Conservation (phyloP, 169 alveolate species). For the Amoebophrya sp. region DNA sequence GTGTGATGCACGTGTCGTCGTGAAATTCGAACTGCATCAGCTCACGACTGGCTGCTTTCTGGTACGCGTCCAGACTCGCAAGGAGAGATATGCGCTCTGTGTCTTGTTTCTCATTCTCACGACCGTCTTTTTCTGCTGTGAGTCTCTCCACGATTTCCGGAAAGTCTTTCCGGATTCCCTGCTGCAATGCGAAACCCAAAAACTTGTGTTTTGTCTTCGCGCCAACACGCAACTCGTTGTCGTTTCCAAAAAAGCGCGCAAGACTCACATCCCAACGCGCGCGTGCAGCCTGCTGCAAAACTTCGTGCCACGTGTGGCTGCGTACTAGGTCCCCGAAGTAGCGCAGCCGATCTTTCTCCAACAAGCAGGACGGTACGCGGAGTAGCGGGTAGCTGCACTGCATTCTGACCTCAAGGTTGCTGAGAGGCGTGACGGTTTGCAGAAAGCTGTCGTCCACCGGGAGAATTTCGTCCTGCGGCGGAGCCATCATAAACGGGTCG, state of each 20-base stretch:
- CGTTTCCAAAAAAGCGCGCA: no score
- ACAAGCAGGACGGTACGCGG: not conserved
- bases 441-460: not conserved
- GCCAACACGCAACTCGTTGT: no score
- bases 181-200: not conserved
- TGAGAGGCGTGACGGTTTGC: not conserved
- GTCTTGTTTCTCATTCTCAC: not conserved
- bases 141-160: no score
- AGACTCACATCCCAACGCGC: not conserved
- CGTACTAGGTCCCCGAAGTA: not conserved
- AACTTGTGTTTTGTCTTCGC: not conserved
- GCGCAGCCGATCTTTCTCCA: not conserved
- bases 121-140: no score
- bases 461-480: not conserved
- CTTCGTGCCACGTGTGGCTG: not conserved
- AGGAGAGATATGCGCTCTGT: no score
- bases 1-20: not conserved
- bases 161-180: not conserved
- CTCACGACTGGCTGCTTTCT: not conserved
- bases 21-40: not conserved
- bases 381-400: not conserved
- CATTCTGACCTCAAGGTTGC: not conserved
- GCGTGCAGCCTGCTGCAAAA: not conserved
- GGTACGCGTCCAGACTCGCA: not conserved
- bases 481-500: not conserved